phyloP scores from a whole-genome alignment of 495 filamentous ascomycete genomes.

The Aspergillus carlsbadensis region DNA sequence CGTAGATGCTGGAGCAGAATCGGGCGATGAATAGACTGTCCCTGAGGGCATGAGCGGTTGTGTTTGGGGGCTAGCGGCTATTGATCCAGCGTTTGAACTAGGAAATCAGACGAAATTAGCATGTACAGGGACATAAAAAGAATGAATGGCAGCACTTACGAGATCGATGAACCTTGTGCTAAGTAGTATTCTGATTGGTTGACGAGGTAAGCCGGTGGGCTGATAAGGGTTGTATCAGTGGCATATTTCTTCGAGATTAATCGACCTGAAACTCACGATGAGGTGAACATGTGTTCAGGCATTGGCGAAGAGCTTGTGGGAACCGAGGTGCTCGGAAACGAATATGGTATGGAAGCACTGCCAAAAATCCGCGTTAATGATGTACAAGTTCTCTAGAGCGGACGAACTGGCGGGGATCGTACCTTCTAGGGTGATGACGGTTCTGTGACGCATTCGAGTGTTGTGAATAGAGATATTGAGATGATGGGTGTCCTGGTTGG shows the following conservation, averaged over 20 bases:
- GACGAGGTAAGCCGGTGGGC: slow-evolving; percentile 25
- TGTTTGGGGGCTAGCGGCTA: slow-evolving; percentile 30
- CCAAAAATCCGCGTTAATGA: not conserved
- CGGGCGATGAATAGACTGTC: slow-evolving; percentile 32
- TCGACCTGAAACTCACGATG: slow-evolving; percentile 13
- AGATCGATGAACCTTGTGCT: slow-evolving; percentile 23
- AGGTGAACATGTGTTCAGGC: slow-evolving; percentile 19
- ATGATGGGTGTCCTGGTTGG: slow-evolving; percentile 15
- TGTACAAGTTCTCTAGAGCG: not conserved
- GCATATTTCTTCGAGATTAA: not conserved
- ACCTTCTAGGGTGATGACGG: slow-evolving; percentile 26
- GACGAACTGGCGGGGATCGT: not conserved
- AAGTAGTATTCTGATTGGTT: slow-evolving; percentile 33
- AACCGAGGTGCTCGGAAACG: slow-evolving; percentile 22
- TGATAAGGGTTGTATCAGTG: slow-evolving; percentile 2
- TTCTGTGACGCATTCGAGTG: slow-evolving; percentile 14
- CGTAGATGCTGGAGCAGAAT: slow-evolving; percentile 27
- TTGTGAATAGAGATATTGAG: slow-evolving; percentile 25
- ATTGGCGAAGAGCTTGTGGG: slow-evolving; percentile 21
- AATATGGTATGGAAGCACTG: slow-evolving; percentile 23
- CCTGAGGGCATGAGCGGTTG: slow-evolving; percentile 28
- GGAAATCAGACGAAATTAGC: slow-evolving; percentile 1
- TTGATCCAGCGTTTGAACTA: slow-evolving; percentile 25
- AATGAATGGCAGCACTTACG: slow-evolving; percentile 18
- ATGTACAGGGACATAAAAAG: not conserved